Percentiles rank a stretch among this genome's conserved stretches.
These are phyloP conservation scores for sunflower (Helianthus annuus) DNA, from an alignment of 129 eudicot genomes.

Conservation along the genomic window HanXRQr2.0-SUNRISE NC_035434.2:137708201-137708700, in stretches of 20 bases:
- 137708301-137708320: constrained; percentile 4
- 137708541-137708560: constrained; percentile 41
- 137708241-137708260: background rate
- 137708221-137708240: background rate
- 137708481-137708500: constrained; percentile 17
- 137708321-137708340: background rate
- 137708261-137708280: background rate
- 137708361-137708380: constrained; percentile 37
- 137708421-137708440: constrained; percentile 22
- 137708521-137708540: constrained; percentile 44
- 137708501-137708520: constrained; percentile 77
- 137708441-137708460: constrained; percentile 12
- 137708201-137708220: constrained; percentile 30
- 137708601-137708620: constrained; percentile 49
- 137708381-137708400: constrained; percentile 38
- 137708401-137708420: constrained; percentile 28
- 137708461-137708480: constrained; percentile 15
- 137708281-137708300: background rate
- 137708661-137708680: constrained; percentile 15
- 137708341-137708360: constrained; percentile 39
- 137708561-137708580: constrained; percentile 52
- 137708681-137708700: constrained; percentile 7
- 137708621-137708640: constrained; percentile 52
- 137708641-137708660: constrained; percentile 58
- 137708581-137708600: constrained; percentile 34